Evolutionary conservation across 2,329 filamentous ascomycete genomes (phyloP), one percentile per base, ranked within the genome.

Genomic region (Orbilia blumenaviensis): DNA sequence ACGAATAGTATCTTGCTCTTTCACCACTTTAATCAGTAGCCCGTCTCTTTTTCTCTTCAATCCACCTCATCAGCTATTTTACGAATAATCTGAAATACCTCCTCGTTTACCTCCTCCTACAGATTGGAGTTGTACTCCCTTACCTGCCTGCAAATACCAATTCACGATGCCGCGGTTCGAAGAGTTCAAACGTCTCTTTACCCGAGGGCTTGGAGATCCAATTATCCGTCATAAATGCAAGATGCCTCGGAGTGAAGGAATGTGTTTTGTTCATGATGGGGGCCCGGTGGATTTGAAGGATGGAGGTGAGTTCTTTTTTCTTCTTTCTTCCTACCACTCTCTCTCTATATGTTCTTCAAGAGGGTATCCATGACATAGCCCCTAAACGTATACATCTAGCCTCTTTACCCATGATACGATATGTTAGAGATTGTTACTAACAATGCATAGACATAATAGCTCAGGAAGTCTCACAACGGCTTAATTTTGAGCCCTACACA

Each of bases 211-310:
- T 25, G 69, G 69, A 12, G 38, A 60, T 9, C 52, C 50, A 12
- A 74, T 73, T 23, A 16, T 14, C 6, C 44, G 52, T 6, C 27
- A 25, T 14, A 44, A 48, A 44, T 41, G 2, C 14, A 25, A 12
- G 8, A 25, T 10, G 18, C 23, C n/a, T 12, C n/a, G n/a, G n/a
- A 16, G 25, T 29, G 52, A 54, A 1, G 9, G 10, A 4, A 9
- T 38, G 0, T 7, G 61, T 1, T 18, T 4, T 7, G 16, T 61
- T n/a, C 34, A 62, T 23, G 50, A 60, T 9, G 61, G 61, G 1
- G 69, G 61, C 8, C 69, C 69, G 14, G 52, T 66, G 38, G 61
- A 74, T 61, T 44, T 74, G 23, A 52, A 62, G 38, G 62, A 74
- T 23, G 7, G 32, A 14, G 52, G 69, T 74, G 38, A 54, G 69